Evolutionary conservation across 192 early-diverging fungal genomes (phyloP), one percentile per base, ranked within the genome.

Genomic region (Gryganskiella cystojenkinii): DNA sequence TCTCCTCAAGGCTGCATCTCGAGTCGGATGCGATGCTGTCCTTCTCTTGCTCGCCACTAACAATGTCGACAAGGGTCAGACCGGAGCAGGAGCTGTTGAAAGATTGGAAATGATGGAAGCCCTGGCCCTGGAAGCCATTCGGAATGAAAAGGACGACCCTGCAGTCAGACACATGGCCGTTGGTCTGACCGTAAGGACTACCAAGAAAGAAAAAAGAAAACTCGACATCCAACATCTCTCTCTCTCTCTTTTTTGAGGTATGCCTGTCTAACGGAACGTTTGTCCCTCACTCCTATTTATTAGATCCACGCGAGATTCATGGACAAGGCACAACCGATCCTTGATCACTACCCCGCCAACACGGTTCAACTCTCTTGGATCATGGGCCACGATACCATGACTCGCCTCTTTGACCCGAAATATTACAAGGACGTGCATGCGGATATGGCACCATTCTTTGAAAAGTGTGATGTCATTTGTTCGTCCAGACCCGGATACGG

Each of bases 341-440:
- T 70, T 8, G 71, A 69, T 28, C 44, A 44, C 27, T 69, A 72
- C 59, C 42, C 49, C 28, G 17, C 57, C n/a, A 49, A 49, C 15
- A 56, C 60, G 17, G 56, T 82, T 11, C 71, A 75, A 28, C 61
- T 89, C 11, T 80, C 87, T 40, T 95, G 92, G 81, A 88, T 93
- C 59, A 82, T 95, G 86, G 93, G 93, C n/a, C 88, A 83, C 67
- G 93, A 95, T 67, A 94, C 93, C 11, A 71, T 95, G 57, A 87
- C 86, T 15, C 86, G 93, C 31, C 83, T 95, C 30, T 90, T 95
- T 59, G 85, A 92, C 61, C 84, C 84, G 51, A 90, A 89, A 70
- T 95, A 95, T 79, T 95, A 95, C 67, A 49, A 64, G 1, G 72
- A 85, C 51, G 73, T 84, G 2, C 51, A 78, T 8, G 51, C 74